Base-by-base conservation (phyloP, 805 yeast species). In the Saccharomycodes ludwigii region DNA sequence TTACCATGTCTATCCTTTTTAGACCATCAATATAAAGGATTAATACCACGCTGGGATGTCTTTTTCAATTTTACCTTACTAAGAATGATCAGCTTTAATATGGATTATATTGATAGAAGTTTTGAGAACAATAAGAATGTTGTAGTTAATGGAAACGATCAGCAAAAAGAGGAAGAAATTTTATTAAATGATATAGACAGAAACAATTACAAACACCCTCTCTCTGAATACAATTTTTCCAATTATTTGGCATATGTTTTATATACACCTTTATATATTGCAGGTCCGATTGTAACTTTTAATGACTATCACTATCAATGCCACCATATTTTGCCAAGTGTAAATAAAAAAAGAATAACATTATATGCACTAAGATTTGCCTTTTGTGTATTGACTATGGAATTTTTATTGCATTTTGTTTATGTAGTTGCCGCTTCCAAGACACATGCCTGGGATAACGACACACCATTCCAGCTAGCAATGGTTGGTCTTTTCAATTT, bases 391-490 rank as follows among this genome's bases (percentile, higher is more conserved):
- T 50, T 86, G 24, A 75, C 76, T 11, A 88, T 91, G 97, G 99
- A 91, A 57, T 66, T 84, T 39, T 50, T 88, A 8, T 58, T 91
- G 22, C 99, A 91, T 49, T 83, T 60, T 53, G 78, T 82, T 53
- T 86, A 91, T 46, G 97, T 88, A 10, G 95, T 83, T 20, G 97
- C 97, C 0, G 86, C 85, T 2, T 76, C 95, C 1, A 80, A 82
- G 46, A 71, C 86, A 2, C 73, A 78, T 41, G 94, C 95, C 2
- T 88, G 96, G 95, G 65, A 67, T 10, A 83, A 82, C 6, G 81
- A 83, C 43, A 66, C 94, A 0, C 95, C 97, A 3, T 83, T 85
- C 54, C 94, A 91, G 55, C 76, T 86, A 34, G 79, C 94, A 4
- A 88, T 91, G 97, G 71, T 91, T 48, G 96, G 95, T 0, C 60